Evolutionary conservation across 2,329 filamentous ascomycete genomes (phyloP), one percentile per base, ranked within the genome.

Genomic region (Xenosphaeropsis pyriputrescens): DNA sequence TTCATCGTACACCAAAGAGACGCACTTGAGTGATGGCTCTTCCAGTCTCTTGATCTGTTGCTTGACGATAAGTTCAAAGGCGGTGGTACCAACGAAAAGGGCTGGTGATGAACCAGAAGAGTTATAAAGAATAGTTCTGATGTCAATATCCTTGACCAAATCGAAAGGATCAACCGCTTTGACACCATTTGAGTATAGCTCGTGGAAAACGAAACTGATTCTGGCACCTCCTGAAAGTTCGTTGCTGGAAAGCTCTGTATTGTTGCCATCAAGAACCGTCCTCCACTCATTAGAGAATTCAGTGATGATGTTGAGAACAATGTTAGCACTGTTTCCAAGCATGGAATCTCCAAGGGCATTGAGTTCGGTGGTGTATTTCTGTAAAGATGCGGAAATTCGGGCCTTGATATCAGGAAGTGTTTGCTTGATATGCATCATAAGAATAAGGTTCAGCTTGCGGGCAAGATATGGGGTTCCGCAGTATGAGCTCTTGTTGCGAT

Each of bases 391-490:
- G n/a, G 83, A 75, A 50, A 98, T 98, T 45, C 93, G 82, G 12
- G 84, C 85, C 66, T 98, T 98, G 68, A 98, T 98, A 56, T 98
- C 91, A 31, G 91, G 91, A 12, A 98, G 73, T 2, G 91, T 98
- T 66, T 98, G 89, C 65, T 98, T 98, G 68, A 98, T 98, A 67
- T 98, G 91, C 91, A 98, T 98, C 89, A 98, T 96, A 50, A 98
- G 72, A 55, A 98, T 96, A 53, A 98, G 70, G 63, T 98, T 98
- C 43, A 98, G 75, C 64, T 98, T 98, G 49, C 89, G 79, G 4
- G 91, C 91, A 42, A 98, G 69, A 56, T 98, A 98, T 4, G 91
- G 91, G 3, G 91, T 98, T 59, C 91, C 91, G 61, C 91, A 98
- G 70, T 98, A 98, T 5, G 88, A 84, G 56, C 85, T 88, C 76